Percentiles rank a stretch among this genome's conserved stretches.
Evolutionary conservation across 2,329 filamentous ascomycete genomes (phyloP).

Genomic region (Fusarium buxicola): DNA sequence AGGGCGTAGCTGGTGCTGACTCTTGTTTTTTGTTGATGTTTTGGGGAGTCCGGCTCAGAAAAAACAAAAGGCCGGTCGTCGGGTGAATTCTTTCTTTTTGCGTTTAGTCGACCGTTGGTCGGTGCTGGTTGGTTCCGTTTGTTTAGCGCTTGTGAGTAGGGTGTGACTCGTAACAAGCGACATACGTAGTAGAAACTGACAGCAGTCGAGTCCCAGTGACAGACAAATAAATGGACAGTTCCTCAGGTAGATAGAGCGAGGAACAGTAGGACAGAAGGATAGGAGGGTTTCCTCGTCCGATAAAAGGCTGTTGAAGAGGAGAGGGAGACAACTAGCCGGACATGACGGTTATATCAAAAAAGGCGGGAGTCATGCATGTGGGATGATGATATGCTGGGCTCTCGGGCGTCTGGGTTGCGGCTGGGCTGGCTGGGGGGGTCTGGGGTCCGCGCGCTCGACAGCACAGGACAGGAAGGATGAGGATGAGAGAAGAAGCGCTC

Average conservation of each 20-base stretch:
- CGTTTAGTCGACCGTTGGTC: slow-evolving; percentile 19
- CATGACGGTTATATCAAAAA: slow-evolving; percentile 42
- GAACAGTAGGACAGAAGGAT: slow-evolving; percentile 5
- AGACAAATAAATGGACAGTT: slow-evolving; percentile 5
- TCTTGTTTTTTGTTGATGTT: slow-evolving; percentile 38
- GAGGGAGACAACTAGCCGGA: slow-evolving; percentile 26
- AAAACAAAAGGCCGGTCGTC: slow-evolving; percentile 33
- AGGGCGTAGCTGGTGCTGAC: slow-evolving; percentile 18
- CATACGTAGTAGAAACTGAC: slow-evolving; percentile 11
- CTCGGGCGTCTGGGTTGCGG: slow-evolving; percentile 24
- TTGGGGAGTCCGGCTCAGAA: slow-evolving; percentile 14
- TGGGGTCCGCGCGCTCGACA: slow-evolving; percentile 10
- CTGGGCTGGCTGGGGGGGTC: slow-evolving; percentile 31
- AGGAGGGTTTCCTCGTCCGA: slow-evolving; percentile 4
- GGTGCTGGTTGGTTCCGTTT: slow-evolving; percentile 30
- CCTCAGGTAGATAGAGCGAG: not conserved
- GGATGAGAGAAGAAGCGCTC: slow-evolving; percentile 37
- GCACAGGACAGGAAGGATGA: slow-evolving; percentile 17
- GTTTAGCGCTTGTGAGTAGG: slow-evolving; percentile 23
- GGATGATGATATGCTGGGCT: slow-evolving; percentile 31
- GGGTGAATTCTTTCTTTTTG: slow-evolving; percentile 23
- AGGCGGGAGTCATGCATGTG: slow-evolving; percentile 35
- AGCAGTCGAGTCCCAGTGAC: slow-evolving; percentile 16
- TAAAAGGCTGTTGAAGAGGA: slow-evolving; percentile 12
- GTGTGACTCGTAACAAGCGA: slow-evolving; percentile 39